Evolutionary conservation across 2,329 filamentous ascomycete species (phyloP).

Genomic region (Emmonsiellopsis sp.): DNA sequence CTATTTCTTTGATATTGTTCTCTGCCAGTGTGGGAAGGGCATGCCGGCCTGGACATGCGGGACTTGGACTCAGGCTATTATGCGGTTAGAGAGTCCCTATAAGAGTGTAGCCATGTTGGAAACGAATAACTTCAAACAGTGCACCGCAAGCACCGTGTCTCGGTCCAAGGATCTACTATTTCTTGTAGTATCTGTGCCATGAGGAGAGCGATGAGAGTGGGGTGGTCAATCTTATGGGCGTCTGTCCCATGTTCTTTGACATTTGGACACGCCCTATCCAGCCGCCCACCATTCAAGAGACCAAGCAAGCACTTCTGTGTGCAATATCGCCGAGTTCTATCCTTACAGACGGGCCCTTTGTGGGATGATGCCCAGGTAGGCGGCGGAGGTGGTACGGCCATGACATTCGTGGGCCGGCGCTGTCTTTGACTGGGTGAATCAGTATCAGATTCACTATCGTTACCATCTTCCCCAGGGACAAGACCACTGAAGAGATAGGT

Average conservation of each 20-base stretch:
- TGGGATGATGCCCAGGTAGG: slow-evolving; percentile 4
- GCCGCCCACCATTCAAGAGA: slow-evolving; percentile 18
- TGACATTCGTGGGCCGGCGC: slow-evolving; percentile 5
- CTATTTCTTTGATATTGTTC: too few species aligned
- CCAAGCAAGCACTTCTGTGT: slow-evolving; percentile 32
- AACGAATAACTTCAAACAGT: slow-evolving; percentile 16
- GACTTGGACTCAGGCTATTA: too few species aligned
- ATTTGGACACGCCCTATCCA: slow-evolving; percentile 33
- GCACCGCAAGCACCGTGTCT: slow-evolving; percentile 14
- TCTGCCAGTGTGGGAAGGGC: too few species aligned
- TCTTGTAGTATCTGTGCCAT: slow-evolving; percentile 8
- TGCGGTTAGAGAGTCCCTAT: slow-evolving; percentile 1
- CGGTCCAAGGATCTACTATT: background rate
- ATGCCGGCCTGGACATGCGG: too few species aligned
- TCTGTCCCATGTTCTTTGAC: slow-evolving; percentile 23
- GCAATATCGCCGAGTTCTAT: slow-evolving; percentile 23
- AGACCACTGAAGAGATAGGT: slow-evolving; percentile 9
- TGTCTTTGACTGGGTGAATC: slow-evolving; percentile 9
- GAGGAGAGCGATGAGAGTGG: slow-evolving; percentile 8
- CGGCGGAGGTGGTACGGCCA: slow-evolving; percentile 6
- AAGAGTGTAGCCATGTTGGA: slow-evolving; percentile 14
- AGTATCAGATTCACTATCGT: slow-evolving; percentile 7
- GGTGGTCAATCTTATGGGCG: slow-evolving; percentile 10
- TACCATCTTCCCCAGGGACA: slow-evolving; percentile 4
- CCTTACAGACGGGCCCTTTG: slow-evolving; percentile 7